Percentiles rank a stretch among this genome's conserved stretches.
phyloP scores from a whole-genome alignment of 2,329 filamentous ascomycete species.

The Aureobasidium mangrovei region DNA sequence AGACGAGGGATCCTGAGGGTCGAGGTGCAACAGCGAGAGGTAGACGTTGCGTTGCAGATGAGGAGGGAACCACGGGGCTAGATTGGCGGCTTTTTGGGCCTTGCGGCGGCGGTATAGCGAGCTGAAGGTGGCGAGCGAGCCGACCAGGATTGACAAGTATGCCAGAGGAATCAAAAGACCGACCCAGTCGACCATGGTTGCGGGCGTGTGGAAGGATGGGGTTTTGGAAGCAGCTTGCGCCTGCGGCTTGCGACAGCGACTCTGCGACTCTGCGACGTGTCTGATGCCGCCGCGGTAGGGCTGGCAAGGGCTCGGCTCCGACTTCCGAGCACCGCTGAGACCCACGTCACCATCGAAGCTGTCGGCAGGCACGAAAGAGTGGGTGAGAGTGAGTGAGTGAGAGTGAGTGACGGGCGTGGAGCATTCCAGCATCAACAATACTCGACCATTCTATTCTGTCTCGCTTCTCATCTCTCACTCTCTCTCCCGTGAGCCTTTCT shows the following conservation, averaged over 20 bases:
- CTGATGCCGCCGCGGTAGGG: not conserved
- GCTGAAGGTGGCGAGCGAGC: slow-evolving; percentile 85
- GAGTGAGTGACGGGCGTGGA: no score
- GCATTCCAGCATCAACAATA: no score
- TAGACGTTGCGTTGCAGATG: slow-evolving; percentile 93
- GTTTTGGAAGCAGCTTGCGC: not conserved
- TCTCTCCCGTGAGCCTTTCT: not conserved
- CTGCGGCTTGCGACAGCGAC: not conserved
- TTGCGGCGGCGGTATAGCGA: slow-evolving; percentile 89
- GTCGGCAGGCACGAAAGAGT: no score
- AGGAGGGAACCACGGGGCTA: slow-evolving; percentile 88
- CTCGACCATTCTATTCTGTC: not conserved
- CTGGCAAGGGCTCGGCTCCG: not conserved
- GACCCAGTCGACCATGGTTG: slow-evolving; percentile 61
- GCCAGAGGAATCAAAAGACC: slow-evolving; percentile 78
- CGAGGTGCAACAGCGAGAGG: slow-evolving; percentile 79
- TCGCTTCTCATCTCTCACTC: not conserved
- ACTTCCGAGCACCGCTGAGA: not conserved
- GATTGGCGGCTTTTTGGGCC: slow-evolving; percentile 65
- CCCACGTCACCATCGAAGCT: no score
- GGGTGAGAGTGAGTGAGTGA: no score
- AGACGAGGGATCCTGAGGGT: slow-evolving; percentile 34
- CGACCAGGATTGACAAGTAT: slow-evolving; percentile 79
- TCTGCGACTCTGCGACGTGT: slow-evolving; percentile 2
- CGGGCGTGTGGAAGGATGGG: slow-evolving; percentile 18